A percentile compares a stretch with the other conserved stretches of the same genome.
These are phyloP conservation scores for Stropharia rugosoannulata DNA, from an alignment of 768 basidiomycete genomes.

Conservation along the genomic window DNA sequence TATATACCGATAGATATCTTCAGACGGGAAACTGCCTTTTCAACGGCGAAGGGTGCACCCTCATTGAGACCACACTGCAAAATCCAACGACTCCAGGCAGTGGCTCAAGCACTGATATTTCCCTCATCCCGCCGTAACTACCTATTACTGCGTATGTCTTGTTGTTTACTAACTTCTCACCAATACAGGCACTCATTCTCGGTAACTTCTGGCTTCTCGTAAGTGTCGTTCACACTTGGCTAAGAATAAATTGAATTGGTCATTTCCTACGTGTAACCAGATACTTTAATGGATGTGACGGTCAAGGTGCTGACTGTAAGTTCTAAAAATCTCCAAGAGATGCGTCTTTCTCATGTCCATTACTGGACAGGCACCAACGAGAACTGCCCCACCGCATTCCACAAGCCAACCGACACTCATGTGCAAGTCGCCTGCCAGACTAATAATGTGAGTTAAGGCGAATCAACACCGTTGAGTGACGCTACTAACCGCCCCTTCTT, in stretches of 20 bases:
- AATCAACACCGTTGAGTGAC: not conserved
- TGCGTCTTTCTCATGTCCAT: not conserved
- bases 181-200: constrained; percentile 39
- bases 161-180: too few relatives aligned
- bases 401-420: constrained; percentile 27
- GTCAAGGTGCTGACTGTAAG: constrained; percentile 33
- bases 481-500: not conserved
- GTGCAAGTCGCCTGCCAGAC: constrained; percentile 38
- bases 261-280: constrained; percentile 13
- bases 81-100: constrained; percentile 15
- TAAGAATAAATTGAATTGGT: not conserved
- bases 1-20: not conserved
- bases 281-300: constrained; percentile 42
- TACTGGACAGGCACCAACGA: constrained; percentile 29
- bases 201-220: constrained; percentile 39
- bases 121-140: constrained; percentile 35
- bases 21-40: constrained; percentile 25
- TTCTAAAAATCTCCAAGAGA: not conserved
- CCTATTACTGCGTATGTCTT: constrained; percentile 4
- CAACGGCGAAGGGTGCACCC: constrained; percentile 21
- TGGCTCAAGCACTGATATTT: constrained; percentile 17
- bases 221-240: not conserved
- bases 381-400: constrained; percentile 37
- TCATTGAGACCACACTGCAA: constrained; percentile 36
- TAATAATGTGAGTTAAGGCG: constrained; percentile 27